Percentiles rank a stretch among this genome's conserved stretches.
Evolutionary conservation across 2,329 filamentous ascomycete genomes (phyloP).

Genomic region (Onygena corvina): DNA sequence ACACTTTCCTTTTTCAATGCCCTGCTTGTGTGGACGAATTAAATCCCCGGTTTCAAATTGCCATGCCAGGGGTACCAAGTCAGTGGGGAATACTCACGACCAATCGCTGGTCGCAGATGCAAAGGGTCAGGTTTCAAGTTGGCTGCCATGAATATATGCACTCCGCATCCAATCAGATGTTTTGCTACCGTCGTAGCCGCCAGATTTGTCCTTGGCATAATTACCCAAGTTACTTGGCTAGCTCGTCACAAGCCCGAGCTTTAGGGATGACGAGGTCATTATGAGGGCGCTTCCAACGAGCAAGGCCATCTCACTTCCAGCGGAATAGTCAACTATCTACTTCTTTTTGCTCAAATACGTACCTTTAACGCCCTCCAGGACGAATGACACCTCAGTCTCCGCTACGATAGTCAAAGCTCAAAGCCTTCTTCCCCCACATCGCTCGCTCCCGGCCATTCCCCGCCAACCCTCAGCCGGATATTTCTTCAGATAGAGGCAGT

Average conservation of each 20-base stretch:
- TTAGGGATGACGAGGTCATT: background rate
- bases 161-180: background rate
- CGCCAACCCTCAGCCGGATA: background rate
- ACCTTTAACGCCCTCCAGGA: background rate
- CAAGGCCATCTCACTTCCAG: background rate
- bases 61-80: no score
- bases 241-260: background rate
- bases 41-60: no score
- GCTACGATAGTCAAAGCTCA: background rate
- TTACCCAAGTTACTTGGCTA: background rate
- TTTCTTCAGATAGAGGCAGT: background rate
- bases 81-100: no score
- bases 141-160: background rate
- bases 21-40: no score
- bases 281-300: background rate
- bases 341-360: background rate
- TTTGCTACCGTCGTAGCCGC: background rate
- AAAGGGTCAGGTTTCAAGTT: background rate
- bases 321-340: background rate
- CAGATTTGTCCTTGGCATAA: slow-evolving; percentile 3
- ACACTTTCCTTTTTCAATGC: no score
- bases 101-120: background rate
- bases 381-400: background rate
- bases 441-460: background rate
- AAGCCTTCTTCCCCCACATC: background rate